Conservation (phyloP, 2,329 filamentous ascomycete species). For the Mycosphaerella arachidis region DNA sequence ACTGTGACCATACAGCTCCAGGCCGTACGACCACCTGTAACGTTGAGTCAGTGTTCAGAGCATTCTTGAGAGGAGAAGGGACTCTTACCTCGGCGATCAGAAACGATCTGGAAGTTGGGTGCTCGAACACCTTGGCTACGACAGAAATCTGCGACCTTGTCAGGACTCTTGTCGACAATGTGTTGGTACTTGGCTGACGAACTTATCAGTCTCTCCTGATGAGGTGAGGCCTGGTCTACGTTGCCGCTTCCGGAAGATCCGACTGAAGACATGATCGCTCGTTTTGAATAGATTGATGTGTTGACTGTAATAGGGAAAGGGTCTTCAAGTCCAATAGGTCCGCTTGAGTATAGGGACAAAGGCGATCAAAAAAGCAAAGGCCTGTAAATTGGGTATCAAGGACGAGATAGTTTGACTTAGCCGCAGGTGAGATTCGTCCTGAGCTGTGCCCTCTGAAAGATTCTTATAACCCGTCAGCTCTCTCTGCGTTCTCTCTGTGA, state of each 20-base stretch:
- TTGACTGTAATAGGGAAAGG: conserved; percentile 14
- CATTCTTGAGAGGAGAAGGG: conserved; percentile 12
- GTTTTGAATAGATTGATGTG: background rate
- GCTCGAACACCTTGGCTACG: conserved; percentile 22
- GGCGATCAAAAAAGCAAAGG: conserved; percentile 22
- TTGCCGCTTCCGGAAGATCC: conserved; percentile 14
- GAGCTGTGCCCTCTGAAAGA: conserved; percentile 15
- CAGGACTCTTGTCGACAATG: conserved; percentile 4
- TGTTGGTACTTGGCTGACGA: conserved; percentile 6
- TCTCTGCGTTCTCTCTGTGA: conserved; percentile 18
- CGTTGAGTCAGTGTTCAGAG: conserved; percentile 7
- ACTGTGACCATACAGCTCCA: conserved; percentile 83
- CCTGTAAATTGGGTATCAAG: conserved; percentile 27
- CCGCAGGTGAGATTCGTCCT: conserved; percentile 25
- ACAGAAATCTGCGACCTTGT: conserved; percentile 26
- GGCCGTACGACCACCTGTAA: conserved; percentile 75
- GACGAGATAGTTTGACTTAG: conserved; percentile 24
- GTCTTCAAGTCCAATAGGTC: conserved; percentile 19
- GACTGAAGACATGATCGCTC: conserved; percentile 19
- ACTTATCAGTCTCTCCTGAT: conserved; percentile 35
- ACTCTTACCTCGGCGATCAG: conserved; percentile 65
- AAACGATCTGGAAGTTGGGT: conserved; percentile 61
- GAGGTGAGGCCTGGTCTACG: conserved; percentile 20
- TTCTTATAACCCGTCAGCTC: conserved; percentile 16
- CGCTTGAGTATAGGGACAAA: conserved; percentile 8